Evolutionary conservation across 352 stramenopile species (phyloP).

Genomic region (Phytophthora crassamura): DNA sequence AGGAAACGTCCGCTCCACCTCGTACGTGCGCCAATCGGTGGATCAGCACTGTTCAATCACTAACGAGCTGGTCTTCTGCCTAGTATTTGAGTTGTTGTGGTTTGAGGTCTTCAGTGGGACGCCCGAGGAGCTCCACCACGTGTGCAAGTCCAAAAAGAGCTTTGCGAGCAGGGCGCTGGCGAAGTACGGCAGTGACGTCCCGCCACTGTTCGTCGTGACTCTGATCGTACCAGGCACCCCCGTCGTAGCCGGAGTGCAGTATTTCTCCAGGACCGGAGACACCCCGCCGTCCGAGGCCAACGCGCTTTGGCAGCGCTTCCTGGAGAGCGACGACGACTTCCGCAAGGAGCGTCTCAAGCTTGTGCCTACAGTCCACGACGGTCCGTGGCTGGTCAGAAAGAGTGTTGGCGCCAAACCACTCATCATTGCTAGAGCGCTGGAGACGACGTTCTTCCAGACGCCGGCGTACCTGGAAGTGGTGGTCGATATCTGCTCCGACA

Average conservation of each 20-base stretch:
- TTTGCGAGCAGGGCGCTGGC: conserved; percentile 67
- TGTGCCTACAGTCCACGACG: conserved; percentile 78
- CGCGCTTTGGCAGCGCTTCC: conserved; percentile 69
- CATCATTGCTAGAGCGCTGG: conserved; percentile 72
- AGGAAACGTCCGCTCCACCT: conserved; percentile 62
- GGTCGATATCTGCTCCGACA: conserved; percentile 80
- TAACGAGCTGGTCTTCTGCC: too few relatives aligned
- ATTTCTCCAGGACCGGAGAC: conserved; percentile 67
- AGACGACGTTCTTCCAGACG: conserved; percentile 69
- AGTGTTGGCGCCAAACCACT: conserved; percentile 81
- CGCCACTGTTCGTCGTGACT: conserved; percentile 78
- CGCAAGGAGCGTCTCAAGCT: conserved; percentile 82
- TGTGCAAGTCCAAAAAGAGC: conserved; percentile 71
- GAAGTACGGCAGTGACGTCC: conserved; percentile 72
- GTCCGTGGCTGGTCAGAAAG: conserved; percentile 84
- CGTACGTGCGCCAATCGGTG: conserved; percentile 41
- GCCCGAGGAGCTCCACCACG: conserved; percentile 69
- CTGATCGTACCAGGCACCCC: conserved; percentile 75
- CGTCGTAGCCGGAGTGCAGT: conserved; percentile 74
- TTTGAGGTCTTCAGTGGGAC: conserved; percentile 83
- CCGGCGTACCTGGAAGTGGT: conserved; percentile 75
- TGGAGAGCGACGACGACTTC: conserved; percentile 69
- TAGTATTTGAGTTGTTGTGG: conserved; percentile 87
- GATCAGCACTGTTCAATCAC: neutral
- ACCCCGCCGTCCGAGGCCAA: conserved; percentile 34